Evolutionary conservation across 441 rosid species (phyloP).

Genomic region (Syzygium syzygioides): DNA sequence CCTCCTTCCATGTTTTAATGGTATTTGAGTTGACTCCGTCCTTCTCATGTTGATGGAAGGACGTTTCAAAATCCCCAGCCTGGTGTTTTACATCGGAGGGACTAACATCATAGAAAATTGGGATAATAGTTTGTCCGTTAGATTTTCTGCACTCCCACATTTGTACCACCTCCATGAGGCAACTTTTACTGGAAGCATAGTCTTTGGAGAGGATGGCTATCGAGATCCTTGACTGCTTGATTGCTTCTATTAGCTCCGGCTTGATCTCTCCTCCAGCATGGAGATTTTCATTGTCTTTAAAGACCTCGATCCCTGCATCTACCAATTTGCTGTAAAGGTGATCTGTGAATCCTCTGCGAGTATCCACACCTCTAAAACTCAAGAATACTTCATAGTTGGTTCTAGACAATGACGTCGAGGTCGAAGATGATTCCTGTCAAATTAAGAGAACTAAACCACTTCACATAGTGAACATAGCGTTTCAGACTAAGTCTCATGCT

Average conservation of each 20-base stretch:
- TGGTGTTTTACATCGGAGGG: accelerated
- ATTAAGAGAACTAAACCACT: background rate
- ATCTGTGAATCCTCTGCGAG: accelerated
- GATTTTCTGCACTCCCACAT: background rate
- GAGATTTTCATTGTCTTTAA: accelerated
- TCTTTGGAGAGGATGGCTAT: background rate
- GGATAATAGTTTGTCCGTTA: accelerated
- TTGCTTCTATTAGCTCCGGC: accelerated
- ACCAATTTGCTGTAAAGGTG: accelerated
- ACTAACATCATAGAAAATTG: accelerated
- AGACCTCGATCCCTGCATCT: accelerated
- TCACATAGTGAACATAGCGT: background rate
- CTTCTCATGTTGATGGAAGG: accelerated
- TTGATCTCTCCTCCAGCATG: accelerated
- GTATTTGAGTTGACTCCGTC: accelerated
- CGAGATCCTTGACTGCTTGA: accelerated
- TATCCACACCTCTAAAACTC: background rate
- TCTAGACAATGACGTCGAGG: accelerated
- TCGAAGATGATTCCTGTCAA: background rate
- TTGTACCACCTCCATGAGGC: background rate
- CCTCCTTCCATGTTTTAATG: background rate
- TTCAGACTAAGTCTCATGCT: background rate
- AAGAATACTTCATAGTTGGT: background rate
- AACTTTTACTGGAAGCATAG: background rate
- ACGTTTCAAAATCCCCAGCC: accelerated